Percentiles rank a stretch among this genome's conserved stretches.
Evolutionary conservation across 225 moss, liverwort and hornwort species (phyloP).

Genomic region (Sphagnum tenellum): DNA sequence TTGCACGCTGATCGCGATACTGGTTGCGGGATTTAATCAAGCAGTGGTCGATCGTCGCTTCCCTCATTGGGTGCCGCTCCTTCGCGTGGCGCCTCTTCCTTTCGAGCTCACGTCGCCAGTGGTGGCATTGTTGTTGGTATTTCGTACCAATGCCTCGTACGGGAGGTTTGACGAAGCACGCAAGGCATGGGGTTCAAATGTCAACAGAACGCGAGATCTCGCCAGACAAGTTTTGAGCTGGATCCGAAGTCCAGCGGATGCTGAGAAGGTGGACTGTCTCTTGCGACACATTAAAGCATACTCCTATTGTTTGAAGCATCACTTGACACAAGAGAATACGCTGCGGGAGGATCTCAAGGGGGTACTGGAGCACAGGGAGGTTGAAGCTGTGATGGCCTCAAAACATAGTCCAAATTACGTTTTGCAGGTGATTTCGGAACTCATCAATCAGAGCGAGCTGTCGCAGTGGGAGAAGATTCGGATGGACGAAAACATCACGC

Average conservation of each 20-base stretch:
- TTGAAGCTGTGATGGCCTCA: conserved; percentile 15
- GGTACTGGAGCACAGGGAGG: conserved; percentile 21
- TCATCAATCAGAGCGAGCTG: conserved; percentile 16
- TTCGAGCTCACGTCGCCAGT: conserved; percentile 1
- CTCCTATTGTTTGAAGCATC: conserved; percentile 25
- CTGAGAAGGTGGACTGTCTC: neutral
- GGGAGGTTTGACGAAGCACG: conserved; percentile 3
- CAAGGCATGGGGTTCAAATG: conserved; percentile 1
- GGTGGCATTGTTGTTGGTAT: neutral
- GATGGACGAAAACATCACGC: conserved; percentile 25
- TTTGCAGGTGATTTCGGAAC: conserved; percentile 35
- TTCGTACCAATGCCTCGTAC: conserved; percentile 5
- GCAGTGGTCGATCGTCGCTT: neutral
- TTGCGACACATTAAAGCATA: conserved; percentile 14
- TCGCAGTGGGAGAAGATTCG: conserved; percentile 23
- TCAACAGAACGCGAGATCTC: conserved; percentile 3
- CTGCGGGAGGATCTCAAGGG: conserved; percentile 12
- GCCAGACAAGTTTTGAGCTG: conserved; percentile 1
- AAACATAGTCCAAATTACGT: conserved; percentile 29
- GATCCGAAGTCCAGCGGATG: neutral
- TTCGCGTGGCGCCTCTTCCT: neutral
- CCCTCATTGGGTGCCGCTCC: neutral
- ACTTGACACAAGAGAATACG: conserved; percentile 17
- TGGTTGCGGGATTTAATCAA: conserved; percentile 1
- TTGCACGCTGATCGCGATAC: neutral